Base-by-base conservation (phyloP, 192 early-diverging fungal species). In the Backusella parvicylindrica region DNA sequence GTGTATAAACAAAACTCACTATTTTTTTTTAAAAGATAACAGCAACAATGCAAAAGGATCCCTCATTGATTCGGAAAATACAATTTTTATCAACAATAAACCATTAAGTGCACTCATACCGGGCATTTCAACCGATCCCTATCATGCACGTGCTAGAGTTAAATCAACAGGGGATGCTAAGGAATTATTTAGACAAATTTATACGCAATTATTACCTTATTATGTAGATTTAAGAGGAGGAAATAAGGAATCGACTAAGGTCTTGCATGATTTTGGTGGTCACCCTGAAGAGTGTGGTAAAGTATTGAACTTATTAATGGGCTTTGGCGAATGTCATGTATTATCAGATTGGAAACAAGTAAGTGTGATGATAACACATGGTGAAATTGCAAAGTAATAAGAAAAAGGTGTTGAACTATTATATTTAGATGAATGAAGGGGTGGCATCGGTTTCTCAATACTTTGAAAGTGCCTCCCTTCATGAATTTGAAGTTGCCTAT, bases 401-500 rank as follows among this genome's bases (percentile, higher is more conserved):
- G 15, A 64, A 64, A 18, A 65, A 6, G 16, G 9, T 31, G 26
- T 36, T 65, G n/a, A n/a, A 38, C 26, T 64, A 32, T 72, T 33
- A 18, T 38, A 30, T 12, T 53, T 78, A 88, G 87, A 76, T 88
- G 26, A 88, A 88, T 71, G 83, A 80, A 69, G 81, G 83, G 11
- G 72, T 93, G 2, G 86, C 88, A 28, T 89, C 88, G 0, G 87
- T 90, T 12, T 88, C 90, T 50, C 90, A 94, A 76, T 95, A 93
- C 81, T 95, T 92, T 83, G 93, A 94, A 79, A 91, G 86, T 36
- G 86, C 89, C 43, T 77, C 90, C 6, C 79, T 95, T 37, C 90
- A 89, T 71, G 84, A 94, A 71, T 95, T 95, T 78, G 93, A 95
- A 71, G 81, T 88, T n/a, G 92, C 92, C 12, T 94, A 93, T 85